Evolutionary conservation across 2,329 filamentous ascomycete genomes (phyloP).

Genomic region (Arachnomyces sp.): DNA sequence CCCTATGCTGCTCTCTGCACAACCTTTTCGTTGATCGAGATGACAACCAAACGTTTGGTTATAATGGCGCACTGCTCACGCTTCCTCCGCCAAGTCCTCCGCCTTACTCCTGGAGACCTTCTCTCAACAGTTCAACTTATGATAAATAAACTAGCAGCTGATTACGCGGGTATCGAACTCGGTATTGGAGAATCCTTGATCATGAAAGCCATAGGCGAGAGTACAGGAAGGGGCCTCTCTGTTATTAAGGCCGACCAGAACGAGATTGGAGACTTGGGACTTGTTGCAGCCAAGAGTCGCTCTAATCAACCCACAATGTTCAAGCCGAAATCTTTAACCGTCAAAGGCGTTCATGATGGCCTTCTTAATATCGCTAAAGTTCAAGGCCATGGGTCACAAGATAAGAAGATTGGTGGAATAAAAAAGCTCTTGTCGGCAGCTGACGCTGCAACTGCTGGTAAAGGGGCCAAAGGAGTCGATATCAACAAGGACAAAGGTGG

Average conservation of each 20-base stretch:
- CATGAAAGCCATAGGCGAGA: constrained; percentile 97
- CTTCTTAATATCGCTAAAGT: constrained; percentile 82
- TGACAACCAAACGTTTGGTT: constrained; percentile 83
- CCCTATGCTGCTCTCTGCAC: constrained; percentile 91
- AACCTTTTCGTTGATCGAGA: constrained; percentile 89
- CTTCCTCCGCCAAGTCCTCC: constrained; percentile 89
- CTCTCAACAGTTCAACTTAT: constrained; percentile 85
- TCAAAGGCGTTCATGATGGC: constrained; percentile 78
- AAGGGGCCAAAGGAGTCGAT: constrained; percentile 60
- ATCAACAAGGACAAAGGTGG: constrained; percentile 90
- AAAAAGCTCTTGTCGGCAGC: constrained; percentile 93
- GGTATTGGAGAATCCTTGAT: constrained; percentile 98
- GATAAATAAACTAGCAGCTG: constrained; percentile 95
- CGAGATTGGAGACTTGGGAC: constrained; percentile 88
- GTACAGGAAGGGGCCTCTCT: constrained; percentile 76
- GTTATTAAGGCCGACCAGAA: constrained; percentile 95
- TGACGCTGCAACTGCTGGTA: constrained; percentile 64
- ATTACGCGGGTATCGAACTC: constrained; percentile 92
- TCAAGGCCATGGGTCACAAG: constrained; percentile 78
- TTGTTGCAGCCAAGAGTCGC: constrained; percentile 92
- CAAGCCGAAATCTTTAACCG: constrained; percentile 84
- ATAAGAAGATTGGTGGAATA: constrained; percentile 85
- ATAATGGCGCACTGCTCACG: constrained; percentile 84
- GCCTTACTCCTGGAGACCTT: constrained; percentile 80
- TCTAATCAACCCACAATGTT: constrained; percentile 97